Evolutionary conservation across 768 basidiomycete genomes (phyloP).

Genomic region (Thelephora aurantiotincta): DNA sequence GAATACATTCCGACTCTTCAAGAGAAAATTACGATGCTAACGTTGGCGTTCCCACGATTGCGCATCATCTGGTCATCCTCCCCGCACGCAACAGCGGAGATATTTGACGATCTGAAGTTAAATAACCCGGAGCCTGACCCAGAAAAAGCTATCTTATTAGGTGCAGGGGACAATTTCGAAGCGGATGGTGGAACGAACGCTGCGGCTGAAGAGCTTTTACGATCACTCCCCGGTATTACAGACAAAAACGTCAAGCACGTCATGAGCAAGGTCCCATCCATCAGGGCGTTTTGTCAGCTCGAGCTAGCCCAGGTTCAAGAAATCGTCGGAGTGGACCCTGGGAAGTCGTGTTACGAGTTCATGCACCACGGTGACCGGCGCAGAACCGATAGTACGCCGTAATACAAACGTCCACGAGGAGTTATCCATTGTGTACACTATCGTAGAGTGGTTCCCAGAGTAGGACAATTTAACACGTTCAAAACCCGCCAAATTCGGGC

Average conservation of each 20-base stretch:
- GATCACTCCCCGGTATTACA: slow-evolving; percentile 72
- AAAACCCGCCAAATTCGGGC: slow-evolving; percentile 30
- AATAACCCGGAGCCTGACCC: slow-evolving; percentile 74
- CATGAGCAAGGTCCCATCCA: slow-evolving; percentile 64
- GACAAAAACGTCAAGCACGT: slow-evolving; percentile 78
- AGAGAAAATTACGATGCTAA: slow-evolving; percentile 84
- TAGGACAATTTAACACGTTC: slow-evolving; percentile 1
- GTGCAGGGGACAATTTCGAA: slow-evolving; percentile 63
- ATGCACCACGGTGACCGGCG: slow-evolving; percentile 51
- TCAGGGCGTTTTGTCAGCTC: slow-evolving; percentile 64
- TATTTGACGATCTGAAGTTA: slow-evolving; percentile 83
- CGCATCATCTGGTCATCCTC: slow-evolving; percentile 97
- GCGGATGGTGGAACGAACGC: slow-evolving; percentile 55
- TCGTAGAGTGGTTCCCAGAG: too few species aligned
- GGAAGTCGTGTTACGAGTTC: slow-evolving; percentile 70
- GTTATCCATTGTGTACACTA: too few species aligned
- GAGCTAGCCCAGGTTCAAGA: slow-evolving; percentile 45
- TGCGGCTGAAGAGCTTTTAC: slow-evolving; percentile 71
- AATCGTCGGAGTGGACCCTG: slow-evolving; percentile 70
- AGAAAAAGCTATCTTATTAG: slow-evolving; percentile 58
- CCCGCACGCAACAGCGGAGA: slow-evolving; percentile 80
- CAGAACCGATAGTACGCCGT: too few species aligned
- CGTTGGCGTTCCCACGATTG: slow-evolving; percentile 80
- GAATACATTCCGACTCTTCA: slow-evolving; percentile 50
- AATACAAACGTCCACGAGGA: too few species aligned